Evolutionary conservation across 768 basidiomycete species (phyloP), one percentile per base, ranked within the genome.

Genomic region (Tephrocybe sp.): DNA sequence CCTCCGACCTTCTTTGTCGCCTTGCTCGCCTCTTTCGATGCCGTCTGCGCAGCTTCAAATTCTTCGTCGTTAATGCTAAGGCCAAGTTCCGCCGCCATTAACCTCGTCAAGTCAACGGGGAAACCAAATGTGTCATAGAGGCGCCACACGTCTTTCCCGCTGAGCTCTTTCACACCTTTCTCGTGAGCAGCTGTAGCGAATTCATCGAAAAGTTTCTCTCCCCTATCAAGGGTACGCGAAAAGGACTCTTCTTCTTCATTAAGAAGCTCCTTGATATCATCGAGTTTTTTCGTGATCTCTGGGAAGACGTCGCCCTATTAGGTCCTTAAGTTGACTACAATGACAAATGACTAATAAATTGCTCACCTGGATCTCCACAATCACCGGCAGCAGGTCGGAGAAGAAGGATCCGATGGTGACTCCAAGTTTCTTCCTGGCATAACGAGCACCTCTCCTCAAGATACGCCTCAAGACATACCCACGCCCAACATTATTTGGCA

Each of bases 41-140:
- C 79, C 19, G 86, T 80, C 64, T 94, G 89, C 8, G 97, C 97
- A 55, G 79, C 79, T 57, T 91, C 91, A 59, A 97, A 95, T 58
- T 94, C 94, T 41, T 75, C 74, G 56, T 94, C 85, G 62, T 97
- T 93, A 60, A 98, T 80, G 6, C 72, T 75, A 37, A 99, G 73
- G 2, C 85, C 86, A 23, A 91, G 72, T 63, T 99, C 97, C 65
- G 94, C 91, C 3, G 97, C 97, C 97, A 99, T 98, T 50, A 99
- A 76, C 42, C 88, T 84, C 1, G 97, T 99, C 42, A 99, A 72
- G 63, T 99, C 97, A 34, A 91, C 93, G 0, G 97, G 97, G 74
- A 99, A 99, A 43, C 97, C 97, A 63, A 90, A 99, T 1, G 97
- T 98, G 64, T 99, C 97, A 64, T 98, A 98, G 43, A 99, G 69